Evolutionary conservation across 1,139 yeast species (phyloP), one percentile per base, ranked within the genome.

Genomic region (Geotrichum bryndzae): DNA sequence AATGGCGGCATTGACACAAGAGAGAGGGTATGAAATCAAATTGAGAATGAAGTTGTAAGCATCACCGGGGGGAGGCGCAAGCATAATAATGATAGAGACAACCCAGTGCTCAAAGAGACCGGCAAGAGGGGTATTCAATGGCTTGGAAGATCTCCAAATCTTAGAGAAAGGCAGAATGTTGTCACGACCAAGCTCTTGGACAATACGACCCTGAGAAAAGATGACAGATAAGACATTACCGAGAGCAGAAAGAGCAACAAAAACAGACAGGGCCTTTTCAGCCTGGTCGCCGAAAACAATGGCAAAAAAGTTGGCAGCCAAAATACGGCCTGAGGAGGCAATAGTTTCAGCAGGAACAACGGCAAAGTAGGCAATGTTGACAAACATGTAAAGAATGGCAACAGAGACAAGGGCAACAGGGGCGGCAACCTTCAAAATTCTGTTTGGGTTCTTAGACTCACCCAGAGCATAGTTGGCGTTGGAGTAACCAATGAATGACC

Each of bases 391-490:
- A 53, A 88, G 77, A 38, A 83, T 72, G 1, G 90, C 81, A 22
- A 89, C 82, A 33, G 80, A 71, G 6, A 83, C 69, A 54, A 88
- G 82, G 0, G 94, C 89, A 29, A 80, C 70, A 10, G 95, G 95
- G 15, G 92, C 94, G 0, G 92, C 89, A 54, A 84, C 76, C 57
- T 83, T 86, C 64, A 88, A 78, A 22, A 88, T 86, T 64, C 83
- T 81, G 61, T 84, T 82, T 0, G 95, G 95, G 68, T 88, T 68
- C 73, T 84, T 86, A 61, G 86, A 85, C 74, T 88, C 96, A 68
- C 91, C 89, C 63, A 88, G 79, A 13, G 95, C 95, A 71, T 88
- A 88, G 75, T 88, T 88, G 64, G 88, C 94, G 71, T 89, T 88
- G 38, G 76, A 72, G 66, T 73, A 73, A 11, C 76, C 76, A 57